Evolutionary conservation across 495 filamentous ascomycete species (phyloP), one percentile per base, ranked within the genome.

Genomic region (Oidiodendron maius): DNA sequence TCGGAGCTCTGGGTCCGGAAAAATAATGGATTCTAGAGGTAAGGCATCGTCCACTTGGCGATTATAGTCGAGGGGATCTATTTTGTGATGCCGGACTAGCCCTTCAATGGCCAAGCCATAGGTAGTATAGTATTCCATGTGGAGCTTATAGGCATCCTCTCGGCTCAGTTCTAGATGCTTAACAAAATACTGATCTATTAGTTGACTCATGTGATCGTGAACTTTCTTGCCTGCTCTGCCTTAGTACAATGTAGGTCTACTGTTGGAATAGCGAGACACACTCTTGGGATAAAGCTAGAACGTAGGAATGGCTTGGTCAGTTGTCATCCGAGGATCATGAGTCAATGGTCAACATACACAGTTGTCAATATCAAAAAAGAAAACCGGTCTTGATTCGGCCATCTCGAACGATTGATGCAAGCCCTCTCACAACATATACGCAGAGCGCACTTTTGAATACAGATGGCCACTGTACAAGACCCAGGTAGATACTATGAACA

Each of bases 31-130:
- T 47, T 96, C 89, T 11, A 99, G 77, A 0, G 94, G 91, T 20
- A 99, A 70, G 0, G 94, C 91, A 60, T 99, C 94, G 63, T 99
- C 94, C 21, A 97, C 94, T 66, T 90, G 81, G 51, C 74, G 65
- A 64, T 99, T 99, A 76, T 96, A 99, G 23, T 90, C 89, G 3
- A 99, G 75, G 1, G 94, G 84, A 58, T 99, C 89, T 58, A 99
- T 93, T 65, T 91, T 84, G 67, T 99, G 94, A 65, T 96, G 84
- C 20, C 87, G 82, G 1, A 95, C 90, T 1, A 99, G 74, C 0
- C 94, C 94, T 62, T 95, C 87, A 55, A 99, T 91, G n/a, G 94
- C 91, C 2, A 97, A 80, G 17, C 94, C 94, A 66, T 99, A 99
- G 58, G 87, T 86, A 56, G 81, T 81, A 72, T 96, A 97, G 75